Conservation (phyloP, 306 rosid species). For the Cucumis hystrix region DNA sequence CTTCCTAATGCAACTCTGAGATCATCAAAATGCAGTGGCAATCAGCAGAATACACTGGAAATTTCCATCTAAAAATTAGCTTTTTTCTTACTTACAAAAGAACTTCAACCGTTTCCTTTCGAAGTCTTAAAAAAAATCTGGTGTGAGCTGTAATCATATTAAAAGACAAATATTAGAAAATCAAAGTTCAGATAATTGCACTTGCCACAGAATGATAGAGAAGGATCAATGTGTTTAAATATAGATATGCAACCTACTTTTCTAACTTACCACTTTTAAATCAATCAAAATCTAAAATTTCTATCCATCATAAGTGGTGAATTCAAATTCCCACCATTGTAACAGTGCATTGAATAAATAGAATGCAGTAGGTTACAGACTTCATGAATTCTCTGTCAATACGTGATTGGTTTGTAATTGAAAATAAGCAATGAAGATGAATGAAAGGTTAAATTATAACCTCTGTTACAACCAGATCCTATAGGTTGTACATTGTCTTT, state of each 20-base stretch:
- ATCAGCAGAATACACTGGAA: background rate
- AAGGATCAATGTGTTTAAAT: background rate
- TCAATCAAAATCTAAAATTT: background rate
- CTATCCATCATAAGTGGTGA: background rate
- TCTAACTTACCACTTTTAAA: background rate
- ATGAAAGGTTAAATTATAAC: too few relatives aligned
- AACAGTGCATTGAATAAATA: too few relatives aligned
- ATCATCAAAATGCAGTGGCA: background rate
- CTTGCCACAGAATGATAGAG: background rate
- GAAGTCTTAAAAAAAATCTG: background rate
- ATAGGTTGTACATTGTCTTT: too few relatives aligned
- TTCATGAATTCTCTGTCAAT: too few relatives aligned
- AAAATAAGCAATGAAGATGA: too few relatives aligned
- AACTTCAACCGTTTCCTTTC: background rate
- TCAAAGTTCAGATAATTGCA: background rate
- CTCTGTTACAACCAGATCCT: too few relatives aligned
- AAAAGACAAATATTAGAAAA: background rate
- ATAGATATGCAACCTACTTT: background rate
- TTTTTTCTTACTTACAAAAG: constrained; percentile 4
- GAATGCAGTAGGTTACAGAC: too few relatives aligned
- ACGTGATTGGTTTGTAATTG: too few relatives aligned
- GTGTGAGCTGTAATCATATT: background rate
- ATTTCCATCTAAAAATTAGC: background rate
- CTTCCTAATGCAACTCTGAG: background rate
- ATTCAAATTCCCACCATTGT: background rate